Conservation (phyloP, 805 yeast genomes). For the Schwanniomyces vanrijiae region DNA sequence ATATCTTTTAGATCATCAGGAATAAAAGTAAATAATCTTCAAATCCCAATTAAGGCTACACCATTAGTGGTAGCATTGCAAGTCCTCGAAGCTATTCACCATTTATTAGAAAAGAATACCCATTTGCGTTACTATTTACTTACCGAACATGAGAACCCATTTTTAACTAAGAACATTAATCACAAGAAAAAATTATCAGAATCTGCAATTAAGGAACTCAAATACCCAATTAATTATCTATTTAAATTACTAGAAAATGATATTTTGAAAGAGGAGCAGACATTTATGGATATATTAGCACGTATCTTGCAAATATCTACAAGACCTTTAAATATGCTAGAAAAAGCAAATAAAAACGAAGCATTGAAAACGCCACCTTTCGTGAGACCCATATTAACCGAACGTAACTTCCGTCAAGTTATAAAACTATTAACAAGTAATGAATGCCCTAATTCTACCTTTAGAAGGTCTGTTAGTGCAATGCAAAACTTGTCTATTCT, state of each 20-base stretch:
- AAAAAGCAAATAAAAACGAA: constrained; percentile 35
- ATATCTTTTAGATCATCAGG: constrained; percentile 49
- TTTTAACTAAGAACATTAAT: constrained; percentile 29
- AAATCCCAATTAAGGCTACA: constrained; percentile 60
- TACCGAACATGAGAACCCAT: constrained; percentile 65
- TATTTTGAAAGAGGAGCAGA: constrained; percentile 68
- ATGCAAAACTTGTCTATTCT: constrained; percentile 74
- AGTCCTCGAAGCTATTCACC: constrained; percentile 71
- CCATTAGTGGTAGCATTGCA: constrained; percentile 76
- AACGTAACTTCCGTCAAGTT: constrained; percentile 57
- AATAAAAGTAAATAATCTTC: constrained; percentile 14
- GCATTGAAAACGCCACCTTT: constrained; percentile 21
- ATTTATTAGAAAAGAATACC: constrained; percentile 62
- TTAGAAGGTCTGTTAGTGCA: constrained; percentile 77
- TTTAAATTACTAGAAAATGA: constrained; percentile 61
- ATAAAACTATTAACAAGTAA: constrained; percentile 72
- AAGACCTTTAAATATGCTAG: constrained; percentile 61
- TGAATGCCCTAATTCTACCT: constrained; percentile 82
- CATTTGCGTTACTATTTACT: constrained; percentile 74
- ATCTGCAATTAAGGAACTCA: constrained; percentile 37
- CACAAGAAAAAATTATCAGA: constrained; percentile 37
- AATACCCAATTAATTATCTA: constrained; percentile 73
- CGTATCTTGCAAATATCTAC: constrained; percentile 76
- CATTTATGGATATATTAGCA: constrained; percentile 74
- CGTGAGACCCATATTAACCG: constrained; percentile 64